Conservation (phyloP, 2,329 filamentous ascomycete species). For the Fusarium virguliforme region DNA sequence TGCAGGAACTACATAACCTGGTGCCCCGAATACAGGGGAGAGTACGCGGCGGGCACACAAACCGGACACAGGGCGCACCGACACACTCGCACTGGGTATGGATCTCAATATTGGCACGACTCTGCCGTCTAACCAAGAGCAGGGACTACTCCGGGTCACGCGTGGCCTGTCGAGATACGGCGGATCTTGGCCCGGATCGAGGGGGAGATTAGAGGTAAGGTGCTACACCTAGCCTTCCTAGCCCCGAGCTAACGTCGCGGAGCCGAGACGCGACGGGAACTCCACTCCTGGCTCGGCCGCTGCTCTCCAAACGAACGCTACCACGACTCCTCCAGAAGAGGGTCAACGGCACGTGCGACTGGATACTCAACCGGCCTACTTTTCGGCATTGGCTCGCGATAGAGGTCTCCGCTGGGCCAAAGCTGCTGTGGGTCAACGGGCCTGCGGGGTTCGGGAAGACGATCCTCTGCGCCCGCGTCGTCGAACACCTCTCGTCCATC, state of each 20-base stretch:
- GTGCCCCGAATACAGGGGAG: background rate
- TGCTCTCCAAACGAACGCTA: background rate
- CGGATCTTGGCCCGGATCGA: too few species aligned
- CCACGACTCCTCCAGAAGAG: background rate
- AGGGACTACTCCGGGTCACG: background rate
- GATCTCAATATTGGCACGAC: background rate
- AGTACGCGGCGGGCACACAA: background rate
- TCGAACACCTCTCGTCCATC: slow-evolving; percentile 40
- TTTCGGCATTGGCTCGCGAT: background rate
- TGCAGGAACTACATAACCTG: background rate
- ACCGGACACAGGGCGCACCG: background rate
- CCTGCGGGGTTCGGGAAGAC: slow-evolving; percentile 55
- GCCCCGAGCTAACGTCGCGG: slow-evolving; percentile 4
- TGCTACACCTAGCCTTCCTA: too few species aligned
- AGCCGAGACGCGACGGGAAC: slow-evolving; percentile 1
- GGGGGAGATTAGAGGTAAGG: too few species aligned
- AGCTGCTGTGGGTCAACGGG: slow-evolving; percentile 52
- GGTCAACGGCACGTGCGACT: background rate
- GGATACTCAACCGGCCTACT: background rate
- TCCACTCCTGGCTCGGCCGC: slow-evolving; percentile 6
- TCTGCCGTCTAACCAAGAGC: background rate
- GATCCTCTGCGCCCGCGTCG: slow-evolving; percentile 51
- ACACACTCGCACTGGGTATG: too few species aligned
- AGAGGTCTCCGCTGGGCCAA: too few species aligned
- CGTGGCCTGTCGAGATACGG: background rate